phyloP scores from a whole-genome alignment of 1,284 basidiomycete genomes.

The Ceratobasidium theobromae region DNA sequence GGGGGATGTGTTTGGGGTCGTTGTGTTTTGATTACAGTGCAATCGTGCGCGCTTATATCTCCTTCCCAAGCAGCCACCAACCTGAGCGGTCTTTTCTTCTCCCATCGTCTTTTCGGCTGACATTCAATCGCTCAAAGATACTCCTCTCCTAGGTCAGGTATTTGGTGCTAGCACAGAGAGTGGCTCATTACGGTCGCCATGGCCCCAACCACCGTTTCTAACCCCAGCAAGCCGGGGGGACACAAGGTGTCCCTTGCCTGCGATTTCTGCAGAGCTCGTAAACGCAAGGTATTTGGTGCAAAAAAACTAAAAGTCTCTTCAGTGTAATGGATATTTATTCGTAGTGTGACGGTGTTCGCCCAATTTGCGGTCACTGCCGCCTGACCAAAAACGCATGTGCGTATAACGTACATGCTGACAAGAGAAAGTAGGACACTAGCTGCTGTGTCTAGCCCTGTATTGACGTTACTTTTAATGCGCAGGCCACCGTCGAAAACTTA shows the following conservation, averaged over 20 bases:
- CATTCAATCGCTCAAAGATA: no score
- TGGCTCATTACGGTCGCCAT: neutral
- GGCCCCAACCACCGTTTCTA: constrained; percentile 19
- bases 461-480: neutral
- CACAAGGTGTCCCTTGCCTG: constrained; percentile 27
- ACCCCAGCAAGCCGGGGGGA: neutral
- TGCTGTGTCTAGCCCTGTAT: neutral
- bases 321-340: no score
- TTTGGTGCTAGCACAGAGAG: no score
- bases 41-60: no score
- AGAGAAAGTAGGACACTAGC: constrained; percentile 21
- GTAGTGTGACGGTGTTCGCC: constrained; percentile 26
- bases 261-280: constrained; percentile 25
- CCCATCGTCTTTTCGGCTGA: no score
- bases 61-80: no score
- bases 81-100: no score
- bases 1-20: no score
- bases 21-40: no score
- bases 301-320: neutral
- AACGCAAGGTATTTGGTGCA: constrained; percentile 11
- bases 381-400: constrained; percentile 28
- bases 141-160: no score
- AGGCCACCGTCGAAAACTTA: constrained; percentile 27
- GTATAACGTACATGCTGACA: constrained; percentile 24
- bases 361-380: constrained; percentile 16